Base-by-base conservation (phyloP, 768 basidiomycete species). In the Leccinum fibrillosum region DNA sequence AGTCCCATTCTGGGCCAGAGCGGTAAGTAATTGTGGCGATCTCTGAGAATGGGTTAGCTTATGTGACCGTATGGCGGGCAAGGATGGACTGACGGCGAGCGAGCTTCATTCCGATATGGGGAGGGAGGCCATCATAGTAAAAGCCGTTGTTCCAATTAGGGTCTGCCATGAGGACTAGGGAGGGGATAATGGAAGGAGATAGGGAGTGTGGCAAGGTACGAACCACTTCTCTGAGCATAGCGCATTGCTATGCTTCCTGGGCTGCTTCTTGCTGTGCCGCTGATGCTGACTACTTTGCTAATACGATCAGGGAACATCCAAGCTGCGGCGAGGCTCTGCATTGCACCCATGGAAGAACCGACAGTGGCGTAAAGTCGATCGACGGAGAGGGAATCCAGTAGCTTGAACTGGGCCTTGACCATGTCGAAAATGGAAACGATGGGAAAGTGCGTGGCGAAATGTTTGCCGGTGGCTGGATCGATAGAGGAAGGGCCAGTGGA, bases 141-240 rank as follows among this genome's bases (percentile, higher is more conserved):
- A 96, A 98, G 4, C 97, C 97, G 35, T 94, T 88, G 60, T 98
- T 99, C 97, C 97, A 99, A 62, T 98, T 98, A 0, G 96, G 96
- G 74, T 99, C 97, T 2, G 96, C 91, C 97, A 99, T 99, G 54
- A 99, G 83, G 17, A 99, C 97, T 98, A 44, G 23, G 51, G 5
- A 28, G 30, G 54, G 47, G 37, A 64, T 2, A 67, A 17, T n/a
- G 42, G 26, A 23, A 49, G 34, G 49, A 39, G 3, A 26, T 9
- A 23, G 23, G 4, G 56, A 34, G 23, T 25, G 35, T 25, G 35
- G n/a, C 48, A 49, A 5, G 53, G 53, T 59, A 50, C 54, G 59
- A 62, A 94, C 96, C 96, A 75, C 94, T 97, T 70, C 97, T 76
- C 72, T 99, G 97, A 1, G 97, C 95, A 74, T 88, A 94, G 39